phyloP scores from a whole-genome alignment of 805 yeast genomes.

The Candida yuanshanica region DNA sequence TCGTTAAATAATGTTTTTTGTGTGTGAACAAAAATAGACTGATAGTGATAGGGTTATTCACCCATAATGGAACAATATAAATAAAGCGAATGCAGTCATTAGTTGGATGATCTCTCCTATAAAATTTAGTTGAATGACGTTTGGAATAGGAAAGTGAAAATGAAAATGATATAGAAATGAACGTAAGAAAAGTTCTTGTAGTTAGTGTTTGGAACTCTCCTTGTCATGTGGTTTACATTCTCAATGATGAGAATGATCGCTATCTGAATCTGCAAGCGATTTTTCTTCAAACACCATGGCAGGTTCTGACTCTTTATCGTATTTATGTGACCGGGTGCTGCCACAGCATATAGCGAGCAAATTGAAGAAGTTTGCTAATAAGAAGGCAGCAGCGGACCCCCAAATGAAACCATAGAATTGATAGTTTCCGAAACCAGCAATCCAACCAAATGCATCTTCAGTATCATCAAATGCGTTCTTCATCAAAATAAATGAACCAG shows the following conservation, averaged over 20 bases:
- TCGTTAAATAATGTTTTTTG: no score
- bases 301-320: conserved; percentile 6
- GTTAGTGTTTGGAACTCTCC: no score
- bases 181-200: background rate
- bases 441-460: conserved; percentile 45
- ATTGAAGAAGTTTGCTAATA: conserved; percentile 31
- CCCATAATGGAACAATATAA: background rate
- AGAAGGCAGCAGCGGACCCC: conserved; percentile 50
- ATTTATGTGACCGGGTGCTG: conserved; percentile 9
- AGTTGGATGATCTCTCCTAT: background rate
- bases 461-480: conserved; percentile 46
- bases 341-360: conserved; percentile 38
- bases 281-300: conserved; percentile 7
- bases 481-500: conserved; percentile 53
- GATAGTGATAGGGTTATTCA: no score
- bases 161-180: background rate
- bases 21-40: no score
- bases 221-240: background rate
- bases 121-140: background rate
- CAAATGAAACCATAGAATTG: conserved; percentile 55
- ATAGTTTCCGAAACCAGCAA: conserved; percentile 41
- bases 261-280: background rate
- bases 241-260: background rate
- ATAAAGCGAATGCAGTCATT: background rate
- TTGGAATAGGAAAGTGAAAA: background rate